Evolutionary conservation across 2,329 filamentous ascomycete genomes (phyloP).

Genomic region (Fusarium chuoi): DNA sequence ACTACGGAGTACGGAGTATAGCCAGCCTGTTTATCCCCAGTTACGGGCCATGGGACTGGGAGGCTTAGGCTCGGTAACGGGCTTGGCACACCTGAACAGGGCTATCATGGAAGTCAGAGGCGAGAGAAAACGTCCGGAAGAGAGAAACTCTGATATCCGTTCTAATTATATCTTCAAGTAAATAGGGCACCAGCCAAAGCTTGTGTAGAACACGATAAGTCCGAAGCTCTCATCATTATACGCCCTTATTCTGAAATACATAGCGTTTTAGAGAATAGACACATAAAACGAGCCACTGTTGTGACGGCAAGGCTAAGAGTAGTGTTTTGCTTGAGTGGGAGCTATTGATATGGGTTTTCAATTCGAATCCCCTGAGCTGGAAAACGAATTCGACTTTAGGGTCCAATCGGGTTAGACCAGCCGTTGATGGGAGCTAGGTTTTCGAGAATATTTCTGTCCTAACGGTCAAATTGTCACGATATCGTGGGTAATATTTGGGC

Average conservation of each 20-base stretch:
- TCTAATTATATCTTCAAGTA: background rate
- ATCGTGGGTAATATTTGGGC: constrained; percentile 1
- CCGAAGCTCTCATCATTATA: background rate
- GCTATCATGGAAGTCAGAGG: background rate
- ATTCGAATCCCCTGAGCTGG: constrained; percentile 3
- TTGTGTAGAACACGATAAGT: background rate
- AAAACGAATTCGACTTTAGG: background rate
- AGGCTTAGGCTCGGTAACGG: constrained; percentile 21
- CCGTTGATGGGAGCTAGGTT: background rate
- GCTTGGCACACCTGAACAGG: constrained; percentile 31
- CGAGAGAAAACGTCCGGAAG: background rate
- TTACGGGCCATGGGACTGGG: background rate
- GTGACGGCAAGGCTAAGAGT: background rate
- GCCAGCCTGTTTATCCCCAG: background rate
- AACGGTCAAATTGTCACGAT: background rate
- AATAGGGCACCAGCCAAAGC: background rate
- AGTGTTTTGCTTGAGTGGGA: background rate
- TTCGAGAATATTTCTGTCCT: background rate
- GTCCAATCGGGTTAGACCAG: constrained; percentile 13
- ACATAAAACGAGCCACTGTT: background rate
- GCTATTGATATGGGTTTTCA: constrained; percentile 5
- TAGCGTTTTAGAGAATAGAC: background rate
- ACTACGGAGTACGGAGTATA: background rate
- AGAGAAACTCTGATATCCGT: background rate
- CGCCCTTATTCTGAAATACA: background rate